These are phyloP conservation scores for Amanita subjunquillea DNA, from an alignment of 768 basidiomycete genomes.

Conservation along the genomic window DNA sequence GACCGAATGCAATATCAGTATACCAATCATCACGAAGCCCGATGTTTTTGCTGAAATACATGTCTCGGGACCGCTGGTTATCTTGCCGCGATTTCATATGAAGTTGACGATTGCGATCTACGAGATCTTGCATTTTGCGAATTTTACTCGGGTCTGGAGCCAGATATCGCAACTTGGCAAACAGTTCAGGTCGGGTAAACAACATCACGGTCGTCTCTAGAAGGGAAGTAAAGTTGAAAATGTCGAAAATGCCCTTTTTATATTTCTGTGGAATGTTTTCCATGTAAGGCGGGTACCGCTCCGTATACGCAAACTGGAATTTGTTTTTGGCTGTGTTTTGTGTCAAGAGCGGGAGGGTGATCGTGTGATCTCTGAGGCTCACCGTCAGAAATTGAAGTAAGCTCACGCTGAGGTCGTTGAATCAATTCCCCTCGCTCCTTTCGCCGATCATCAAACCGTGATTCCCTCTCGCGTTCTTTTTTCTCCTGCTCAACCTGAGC, in stretches of 20 bases:
- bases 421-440: too few relatives aligned
- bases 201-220: not conserved
- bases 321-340: not conserved
- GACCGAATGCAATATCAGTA: conserved; percentile 18
- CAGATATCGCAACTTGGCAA: not conserved
- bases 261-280: not conserved
- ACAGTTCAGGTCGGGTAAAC: not conserved
- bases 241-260: not conserved
- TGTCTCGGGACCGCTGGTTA: conserved; percentile 6
- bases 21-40: conserved; percentile 20
- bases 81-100: not conserved
- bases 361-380: not conserved
- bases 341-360: not conserved
- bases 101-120: not conserved
- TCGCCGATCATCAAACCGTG: not conserved
- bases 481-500: not conserved
- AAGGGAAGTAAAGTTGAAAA: not conserved
- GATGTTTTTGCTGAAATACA: conserved; percentile 16
- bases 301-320: not conserved
- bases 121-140: not conserved
- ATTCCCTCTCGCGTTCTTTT: not conserved
- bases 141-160: not conserved
- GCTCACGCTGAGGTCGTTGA: too few relatives aligned
- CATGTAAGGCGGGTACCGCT: not conserved
- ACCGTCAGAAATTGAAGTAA: not conserved